Evolutionary conservation across 176 grass and related monocot genomes (phyloP).

Genomic region (Otatea glauca): DNA sequence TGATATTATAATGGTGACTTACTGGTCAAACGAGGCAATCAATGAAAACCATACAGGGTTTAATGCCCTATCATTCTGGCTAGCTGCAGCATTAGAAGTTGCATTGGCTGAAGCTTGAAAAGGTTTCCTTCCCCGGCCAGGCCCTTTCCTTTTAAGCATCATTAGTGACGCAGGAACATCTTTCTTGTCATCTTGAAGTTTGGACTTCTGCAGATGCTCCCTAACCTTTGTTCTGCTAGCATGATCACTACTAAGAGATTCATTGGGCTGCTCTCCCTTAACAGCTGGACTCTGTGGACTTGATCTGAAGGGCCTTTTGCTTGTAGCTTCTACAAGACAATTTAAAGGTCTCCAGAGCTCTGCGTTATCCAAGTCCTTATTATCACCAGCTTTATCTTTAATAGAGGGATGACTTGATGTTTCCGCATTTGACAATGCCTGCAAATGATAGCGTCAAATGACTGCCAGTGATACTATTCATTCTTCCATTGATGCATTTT

Average conservation of each 20-base stretch:
- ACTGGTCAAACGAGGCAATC: slow-evolving; percentile 80
- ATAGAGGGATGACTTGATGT: slow-evolving; percentile 54
- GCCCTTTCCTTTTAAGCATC: slow-evolving; percentile 56
- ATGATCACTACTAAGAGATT: slow-evolving; percentile 49
- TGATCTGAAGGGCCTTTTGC: slow-evolving; percentile 63
- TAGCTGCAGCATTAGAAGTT: slow-evolving; percentile 36
- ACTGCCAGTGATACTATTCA: slow-evolving; percentile 1
- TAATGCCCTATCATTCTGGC: slow-evolving; percentile 38
- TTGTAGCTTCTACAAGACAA: slow-evolving; percentile 74
- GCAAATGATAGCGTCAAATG: slow-evolving; percentile 42
- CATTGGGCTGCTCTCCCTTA: slow-evolving; percentile 56
- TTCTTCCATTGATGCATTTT: slow-evolving; percentile 24
- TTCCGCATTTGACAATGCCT: slow-evolving; percentile 64
- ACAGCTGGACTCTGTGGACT: slow-evolving; percentile 45
- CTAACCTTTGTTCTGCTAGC: slow-evolving; percentile 49
- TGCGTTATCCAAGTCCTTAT: slow-evolving; percentile 61
- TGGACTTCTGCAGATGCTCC: slow-evolving; percentile 56
- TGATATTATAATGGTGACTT: slow-evolving; percentile 36
- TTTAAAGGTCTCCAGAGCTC: slow-evolving; percentile 87
- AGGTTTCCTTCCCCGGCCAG: slow-evolving; percentile 57
- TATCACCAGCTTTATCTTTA: slow-evolving; percentile 53
- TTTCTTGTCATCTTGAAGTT: slow-evolving; percentile 61
- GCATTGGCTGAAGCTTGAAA: slow-evolving; percentile 38
- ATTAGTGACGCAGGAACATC: slow-evolving; percentile 46
- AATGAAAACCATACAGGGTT: slow-evolving; percentile 73